Base-by-base conservation (phyloP, 2,329 filamentous ascomycete genomes). In the Xylariales sp. region DNA sequence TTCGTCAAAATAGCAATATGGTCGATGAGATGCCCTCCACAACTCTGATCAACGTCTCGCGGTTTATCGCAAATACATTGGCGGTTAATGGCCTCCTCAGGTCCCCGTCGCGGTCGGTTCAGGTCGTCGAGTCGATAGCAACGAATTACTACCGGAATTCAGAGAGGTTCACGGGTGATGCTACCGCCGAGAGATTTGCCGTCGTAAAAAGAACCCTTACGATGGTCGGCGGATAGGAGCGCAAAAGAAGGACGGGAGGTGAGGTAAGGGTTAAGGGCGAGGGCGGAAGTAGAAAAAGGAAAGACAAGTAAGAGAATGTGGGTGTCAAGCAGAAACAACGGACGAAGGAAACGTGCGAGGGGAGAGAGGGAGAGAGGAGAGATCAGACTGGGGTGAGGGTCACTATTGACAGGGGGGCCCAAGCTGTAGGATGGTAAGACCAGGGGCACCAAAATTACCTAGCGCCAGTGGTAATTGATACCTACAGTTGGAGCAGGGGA, bases 141-240 rank as follows among this genome's bases (percentile, higher is more conserved):
- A 38, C 41, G 43, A 41, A 40, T 44, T 29, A 27, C n/a, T 12
- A 31, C 48, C 49, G 47, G 44, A 42, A 40, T 46, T 33, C 16
- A 38, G 40, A 47, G 44, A 43, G 46, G n/a, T n/a, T n/a, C n/a
- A 49, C 46, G 48, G 37, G 41, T 35, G 46, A 48, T 40, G 44
- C 45, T 44, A 50, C 45, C 53, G 50, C 51, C 51, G 47, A 47
- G 45, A 27, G 42, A 33, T 42, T 55, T 56, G 55, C 57, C 54
- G 51, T 58, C 53, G 50, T 50, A 53, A 51, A 47, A 51, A 46
- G 38, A 46, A 51, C 54, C n/a, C 54, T 58, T 48, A 54, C 51
- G 53, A 51, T n/a, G 46, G 51, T 54, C 54, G 52, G 54, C 54
- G 46, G 52, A 40, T 31, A 41, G 35, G 42, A 51, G 44, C 45